Evolutionary conservation across 306 rosid species (phyloP), one percentile per base, ranked within the genome.

Genomic region (Malus asiatica): DNA sequence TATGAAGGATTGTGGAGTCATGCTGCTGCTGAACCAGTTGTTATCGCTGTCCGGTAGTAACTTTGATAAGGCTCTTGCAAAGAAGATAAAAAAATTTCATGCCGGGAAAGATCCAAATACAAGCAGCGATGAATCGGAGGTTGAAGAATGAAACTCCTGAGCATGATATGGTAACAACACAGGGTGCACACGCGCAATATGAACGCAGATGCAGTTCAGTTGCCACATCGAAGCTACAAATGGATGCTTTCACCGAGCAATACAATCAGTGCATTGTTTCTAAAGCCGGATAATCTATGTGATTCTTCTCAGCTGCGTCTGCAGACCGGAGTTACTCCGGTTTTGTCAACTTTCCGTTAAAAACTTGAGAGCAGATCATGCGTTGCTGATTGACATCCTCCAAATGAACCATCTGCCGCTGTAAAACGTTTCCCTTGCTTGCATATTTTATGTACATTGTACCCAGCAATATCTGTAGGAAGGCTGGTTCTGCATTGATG

Each of bases 11-110:
- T 81, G 83, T 33, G 88, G 94, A 33, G 97, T 84, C 74, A 82
- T 51, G 79, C 65, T 92, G 73, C 88, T 89, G 77, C 83, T 94
- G 77, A 92, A 89, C 86, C 96, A 94, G 83, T 84, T 89, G 78
- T 84, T 94, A 44, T 89, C 98, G 4, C 83, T 86, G 11, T 91
- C 97, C 15, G 46, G 76, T 42, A 68, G 78, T 32, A 70, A 92
- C 63, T 92, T 89, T 52, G 90, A 80, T 0, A 75, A 68, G 79
- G 81, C 78, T 35, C 76, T 94, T 75, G 58, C 77, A 67, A 90
- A 83, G 87, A 92, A 95, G 77, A 25, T 90, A 59, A 66, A 85
- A 85, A 91, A 89, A 83, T 66, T 77, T 83, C 71, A 67, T 72
- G 38, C 68, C 69, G 74, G 72, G 25, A 48, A 77, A 70, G 79